Evolutionary conservation across 768 basidiomycete species (phyloP).

Genomic region (Clitopilus hobsonii): DNA sequence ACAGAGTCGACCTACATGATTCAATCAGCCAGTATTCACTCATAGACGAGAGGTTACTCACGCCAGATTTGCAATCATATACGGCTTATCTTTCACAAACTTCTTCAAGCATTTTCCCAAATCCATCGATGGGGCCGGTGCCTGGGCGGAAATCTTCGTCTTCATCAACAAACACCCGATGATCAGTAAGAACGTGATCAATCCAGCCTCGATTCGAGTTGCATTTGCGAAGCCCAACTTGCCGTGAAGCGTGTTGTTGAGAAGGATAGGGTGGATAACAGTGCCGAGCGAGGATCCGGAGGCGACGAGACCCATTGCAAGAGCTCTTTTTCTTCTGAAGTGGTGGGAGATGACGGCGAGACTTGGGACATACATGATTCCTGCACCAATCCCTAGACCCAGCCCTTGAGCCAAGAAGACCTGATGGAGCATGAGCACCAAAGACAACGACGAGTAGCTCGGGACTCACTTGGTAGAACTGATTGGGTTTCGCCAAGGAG

Average conservation of each 20-base stretch:
- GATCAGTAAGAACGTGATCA: conserved; percentile 31
- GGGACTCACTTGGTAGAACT: conserved; percentile 29
- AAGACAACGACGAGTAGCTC: not conserved
- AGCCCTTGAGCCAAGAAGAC: conserved; percentile 42
- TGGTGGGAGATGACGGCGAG: conserved; percentile 41
- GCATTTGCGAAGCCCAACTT: conserved; percentile 36
- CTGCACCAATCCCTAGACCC: conserved; percentile 35
- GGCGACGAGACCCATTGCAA: conserved; percentile 5
- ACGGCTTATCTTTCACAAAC: conserved; percentile 10
- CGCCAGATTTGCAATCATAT: too few relatives aligned
- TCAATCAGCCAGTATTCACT: too few relatives aligned
- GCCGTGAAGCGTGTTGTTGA: conserved; percentile 33
- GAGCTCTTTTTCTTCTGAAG: conserved; percentile 22
- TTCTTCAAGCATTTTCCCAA: not conserved
- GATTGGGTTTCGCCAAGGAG: conserved; percentile 35
- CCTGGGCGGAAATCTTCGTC: conserved; percentile 29
- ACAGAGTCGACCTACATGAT: conserved; percentile 10
- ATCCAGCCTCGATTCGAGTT: conserved; percentile 34
- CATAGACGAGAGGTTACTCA: too few relatives aligned
- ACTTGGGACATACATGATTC: conserved; percentile 39
- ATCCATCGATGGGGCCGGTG: conserved; percentile 3
- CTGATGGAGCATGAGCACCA: conserved; percentile 11
- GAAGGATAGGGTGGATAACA: conserved; percentile 40
- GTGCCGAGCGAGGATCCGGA: conserved; percentile 26
- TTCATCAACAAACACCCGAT: conserved; percentile 36